Evolutionary conservation across 768 basidiomycete species (phyloP), one percentile per base, ranked within the genome.

Genomic region (Candolleomyces eurysporus): DNA sequence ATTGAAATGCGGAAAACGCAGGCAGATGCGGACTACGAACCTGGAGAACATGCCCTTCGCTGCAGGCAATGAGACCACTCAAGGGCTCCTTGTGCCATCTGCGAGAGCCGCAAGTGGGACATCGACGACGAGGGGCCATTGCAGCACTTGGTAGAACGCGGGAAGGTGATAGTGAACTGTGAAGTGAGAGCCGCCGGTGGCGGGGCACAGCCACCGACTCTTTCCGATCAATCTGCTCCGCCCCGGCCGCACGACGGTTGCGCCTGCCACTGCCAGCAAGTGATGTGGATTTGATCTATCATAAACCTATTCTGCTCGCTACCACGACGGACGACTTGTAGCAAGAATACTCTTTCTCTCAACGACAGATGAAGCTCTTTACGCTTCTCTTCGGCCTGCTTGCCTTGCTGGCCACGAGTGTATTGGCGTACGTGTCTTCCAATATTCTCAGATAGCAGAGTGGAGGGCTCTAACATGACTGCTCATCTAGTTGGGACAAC

Each of bases 21-120:
- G 16, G 46, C 4, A 51, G 10, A 57, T 46, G 53, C 50, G 22
- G 22, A 52, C 50, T 52, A 57, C 75, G 65, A 70, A 93, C 94
- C 82, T 93, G 91, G 32, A 94, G 82, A 62, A 96, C 84, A 72
- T 97, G 95, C 10, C 95, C 95, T 69, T 97, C 95, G 65, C 87
- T 90, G 73, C 95, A 97, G 2, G 89, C 87, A 48, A 95, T 83
- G 48, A 90, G 78, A 0, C 95, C 95, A 40, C 87, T 90, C 0
- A 87, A 82, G 11, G 86, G 84, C 61, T 94, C 92, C 69, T 92
- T 95, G 67, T 91, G 86, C 94, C 94, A 97, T 71, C 89, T 84
- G 54, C 84, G 85, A 22, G 94, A 95, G 9, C 90, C 87, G 69
- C 95, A 97, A 21, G 88, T 82, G 0, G 84, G 79, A 69, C 94